Evolutionary conservation across 352 stramenopile species (phyloP), one percentile per base, ranked within the genome.

Genomic region (Phytophthora litchii): DNA sequence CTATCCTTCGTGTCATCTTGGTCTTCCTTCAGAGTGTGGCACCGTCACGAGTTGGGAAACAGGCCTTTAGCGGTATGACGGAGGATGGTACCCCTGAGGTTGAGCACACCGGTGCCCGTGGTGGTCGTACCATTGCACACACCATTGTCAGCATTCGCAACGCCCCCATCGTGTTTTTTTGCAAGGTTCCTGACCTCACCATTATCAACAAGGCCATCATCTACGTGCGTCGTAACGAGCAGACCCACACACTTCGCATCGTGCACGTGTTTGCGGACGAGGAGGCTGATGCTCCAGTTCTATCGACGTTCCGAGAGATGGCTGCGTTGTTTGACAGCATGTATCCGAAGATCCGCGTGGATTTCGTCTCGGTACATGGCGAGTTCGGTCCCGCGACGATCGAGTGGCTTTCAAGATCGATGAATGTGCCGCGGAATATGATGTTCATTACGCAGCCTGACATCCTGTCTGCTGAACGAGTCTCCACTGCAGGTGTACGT

Each of bases 201-300:
- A 86, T 89, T 46, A 85, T 98, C 64, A 98, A 98, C 78, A 98
- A 98, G 74, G 92, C 92, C 8, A 94, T 98, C 51, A 72, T 98
- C 37, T 98, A 98, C 68, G 92, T 98, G 70, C 87, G 87, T 47
- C 86, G 89, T 53, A 98, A 98, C 76, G 85, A 94, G 59, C 90
- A 97, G 76, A 97, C 88, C 13, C 78, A 84, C 60, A 91, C 83
- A 47, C 62, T 98, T 29, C 88, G 91, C 46, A 83, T 98, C 32
- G 89, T 97, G 34, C 92, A 98, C 74, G 60, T 68, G 45, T 68
- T 68, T 4, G 17, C 47, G 21, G 53, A 68, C 17, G 56, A 60
- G 34, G 60, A 63, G 32, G 53, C 44, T 3, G 53, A 46, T 20
- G 52, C 37, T 17, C 55, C 46, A 12, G 23, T 56, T 3, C 38